phyloP scores from a whole-genome alignment of 495 filamentous ascomycete genomes.

The Darksidea phi region DNA sequence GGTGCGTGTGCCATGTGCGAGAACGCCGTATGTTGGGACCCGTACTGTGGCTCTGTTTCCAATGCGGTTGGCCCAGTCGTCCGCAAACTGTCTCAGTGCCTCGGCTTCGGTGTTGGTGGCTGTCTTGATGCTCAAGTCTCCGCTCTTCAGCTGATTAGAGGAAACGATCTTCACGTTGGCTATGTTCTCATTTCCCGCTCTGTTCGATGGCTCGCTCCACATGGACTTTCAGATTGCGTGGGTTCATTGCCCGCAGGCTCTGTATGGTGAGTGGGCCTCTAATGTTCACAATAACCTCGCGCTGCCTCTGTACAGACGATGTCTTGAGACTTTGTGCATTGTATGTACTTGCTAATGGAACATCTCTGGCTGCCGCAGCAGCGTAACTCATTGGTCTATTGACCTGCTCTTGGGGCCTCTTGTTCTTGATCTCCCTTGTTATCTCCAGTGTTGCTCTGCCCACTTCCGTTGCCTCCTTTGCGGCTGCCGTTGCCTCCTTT shows the following conservation, averaged over 20 bases:
- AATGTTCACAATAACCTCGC: not conserved
- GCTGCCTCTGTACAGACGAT: not conserved
- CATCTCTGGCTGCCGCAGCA: no score
- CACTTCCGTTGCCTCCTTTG: not conserved
- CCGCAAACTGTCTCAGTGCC: not conserved
- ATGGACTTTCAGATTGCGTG: slow-evolving; percentile 1
- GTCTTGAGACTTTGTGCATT: no score
- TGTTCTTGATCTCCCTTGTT: slow-evolving; percentile 5
- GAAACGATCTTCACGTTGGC: not conserved
- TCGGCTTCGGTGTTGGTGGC: not conserved
- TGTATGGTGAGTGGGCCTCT: not conserved
- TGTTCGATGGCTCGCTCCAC: slow-evolving; percentile 1
- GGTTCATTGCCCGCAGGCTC: slow-evolving; percentile 2
- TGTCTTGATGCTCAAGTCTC: slow-evolving; percentile 9
- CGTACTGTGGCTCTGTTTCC: slow-evolving; percentile 1
- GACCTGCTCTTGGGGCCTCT: not conserved
- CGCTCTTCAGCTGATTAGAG: slow-evolving; percentile 17
- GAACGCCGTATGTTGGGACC: slow-evolving; percentile 5
- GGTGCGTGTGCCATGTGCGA: slow-evolving; percentile 5
- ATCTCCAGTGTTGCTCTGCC: not conserved
- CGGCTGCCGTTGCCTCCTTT: slow-evolving; percentile 6
- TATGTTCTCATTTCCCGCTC: slow-evolving; percentile 9
- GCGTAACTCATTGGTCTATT: no score
- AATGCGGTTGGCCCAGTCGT: slow-evolving; percentile 1
- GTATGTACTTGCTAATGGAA: no score